phyloP scores from a whole-genome alignment of 2,329 filamentous ascomycete species.

The Blumeriella jaapii region DNA sequence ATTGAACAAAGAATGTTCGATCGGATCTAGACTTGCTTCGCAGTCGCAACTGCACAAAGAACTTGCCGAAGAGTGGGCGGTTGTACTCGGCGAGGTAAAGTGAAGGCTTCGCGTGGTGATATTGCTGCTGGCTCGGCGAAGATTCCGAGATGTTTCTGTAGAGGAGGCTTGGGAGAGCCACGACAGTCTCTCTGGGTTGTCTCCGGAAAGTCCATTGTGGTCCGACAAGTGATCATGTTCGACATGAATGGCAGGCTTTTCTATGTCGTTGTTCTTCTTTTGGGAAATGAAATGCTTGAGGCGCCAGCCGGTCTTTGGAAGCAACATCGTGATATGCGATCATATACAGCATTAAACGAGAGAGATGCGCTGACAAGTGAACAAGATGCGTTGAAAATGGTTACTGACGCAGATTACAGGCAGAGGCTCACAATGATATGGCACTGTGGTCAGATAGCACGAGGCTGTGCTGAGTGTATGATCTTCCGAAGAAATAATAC shows the following conservation, averaged over 20 bases:
- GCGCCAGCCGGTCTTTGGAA: constrained; percentile 17
- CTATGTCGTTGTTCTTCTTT: constrained; percentile 7
- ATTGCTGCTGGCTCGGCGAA: constrained; percentile 10
- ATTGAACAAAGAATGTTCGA: constrained; percentile 21
- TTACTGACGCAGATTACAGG: constrained; percentile 1
- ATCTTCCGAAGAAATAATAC: constrained; percentile 9
- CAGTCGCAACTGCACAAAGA: constrained; percentile 36
- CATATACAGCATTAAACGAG: background rate
- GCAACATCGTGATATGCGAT: constrained; percentile 11
- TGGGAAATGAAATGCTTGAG: constrained; percentile 19
- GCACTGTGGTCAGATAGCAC: constrained; percentile 5
- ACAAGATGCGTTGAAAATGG: background rate
- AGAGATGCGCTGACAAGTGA: background rate
- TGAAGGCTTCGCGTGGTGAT: constrained; percentile 8
- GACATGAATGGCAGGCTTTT: constrained; percentile 3
- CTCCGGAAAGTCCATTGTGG: constrained; percentile 5
- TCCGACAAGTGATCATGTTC: constrained; percentile 5
- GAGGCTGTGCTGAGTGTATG: constrained; percentile 10
- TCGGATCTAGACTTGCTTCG: constrained; percentile 20
- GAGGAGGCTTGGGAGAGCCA: constrained; percentile 14
- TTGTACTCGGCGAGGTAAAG: constrained; percentile 28
- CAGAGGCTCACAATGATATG: constrained; percentile 2
- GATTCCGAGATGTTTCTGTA: constrained; percentile 2
- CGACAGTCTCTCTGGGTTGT: constrained; percentile 10
- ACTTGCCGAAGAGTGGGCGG: constrained; percentile 32